A percentile compares a stretch with the other conserved stretches of the same genome.
These are phyloP conservation scores for Alternaria novae-zelandiae DNA, from an alignment of 2,329 filamentous ascomycete species.

Conservation along the genomic window DNA sequence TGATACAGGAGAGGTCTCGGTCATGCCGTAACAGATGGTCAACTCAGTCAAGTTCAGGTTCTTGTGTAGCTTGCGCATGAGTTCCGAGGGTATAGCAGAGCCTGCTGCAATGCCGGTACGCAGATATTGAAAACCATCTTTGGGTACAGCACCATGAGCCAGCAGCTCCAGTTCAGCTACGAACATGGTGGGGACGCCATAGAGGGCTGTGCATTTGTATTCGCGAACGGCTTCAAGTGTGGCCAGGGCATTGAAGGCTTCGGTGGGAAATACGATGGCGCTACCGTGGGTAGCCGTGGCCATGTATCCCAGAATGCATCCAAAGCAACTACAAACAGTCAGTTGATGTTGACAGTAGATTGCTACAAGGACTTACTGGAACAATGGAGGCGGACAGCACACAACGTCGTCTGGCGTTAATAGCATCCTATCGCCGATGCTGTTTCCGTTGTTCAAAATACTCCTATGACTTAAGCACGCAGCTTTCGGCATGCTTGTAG, in stretches of 20 bases:
- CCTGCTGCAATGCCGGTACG: slow-evolving; percentile 93
- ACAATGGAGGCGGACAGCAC: slow-evolving; percentile 66
- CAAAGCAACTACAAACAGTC: slow-evolving; percentile 70
- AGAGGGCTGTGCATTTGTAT: slow-evolving; percentile 71
- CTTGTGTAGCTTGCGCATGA: slow-evolving; percentile 79
- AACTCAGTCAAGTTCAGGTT: slow-evolving; percentile 79
- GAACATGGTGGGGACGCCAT: slow-evolving; percentile 96
- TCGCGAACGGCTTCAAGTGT: slow-evolving; percentile 70
- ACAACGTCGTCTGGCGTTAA: slow-evolving; percentile 74
- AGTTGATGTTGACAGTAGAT: not conserved
- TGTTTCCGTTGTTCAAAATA: slow-evolving; percentile 91
- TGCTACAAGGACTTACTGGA: slow-evolving; percentile 47
- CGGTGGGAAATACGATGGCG: slow-evolving; percentile 81
- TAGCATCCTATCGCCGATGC: slow-evolving; percentile 86
- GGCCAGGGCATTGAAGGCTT: slow-evolving; percentile 82
- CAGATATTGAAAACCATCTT: slow-evolving; percentile 66
- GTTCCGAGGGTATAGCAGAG: slow-evolving; percentile 78
- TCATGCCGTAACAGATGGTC: slow-evolving; percentile 97
- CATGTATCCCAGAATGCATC: slow-evolving; percentile 92
- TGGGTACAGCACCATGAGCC: slow-evolving; percentile 54
- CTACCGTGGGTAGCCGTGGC: slow-evolving; percentile 86
- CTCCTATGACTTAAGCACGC: slow-evolving; percentile 83
- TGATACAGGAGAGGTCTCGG: slow-evolving; percentile 77
- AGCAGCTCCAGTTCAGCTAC: slow-evolving; percentile 84
- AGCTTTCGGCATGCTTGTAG: slow-evolving; percentile 87